A percentile compares a stretch with the other conserved stretches of the same genome.
These are phyloP conservation scores for Tilletia setariae DNA, from an alignment of 1,284 basidiomycete species.

Conservation along the genomic window DNA sequence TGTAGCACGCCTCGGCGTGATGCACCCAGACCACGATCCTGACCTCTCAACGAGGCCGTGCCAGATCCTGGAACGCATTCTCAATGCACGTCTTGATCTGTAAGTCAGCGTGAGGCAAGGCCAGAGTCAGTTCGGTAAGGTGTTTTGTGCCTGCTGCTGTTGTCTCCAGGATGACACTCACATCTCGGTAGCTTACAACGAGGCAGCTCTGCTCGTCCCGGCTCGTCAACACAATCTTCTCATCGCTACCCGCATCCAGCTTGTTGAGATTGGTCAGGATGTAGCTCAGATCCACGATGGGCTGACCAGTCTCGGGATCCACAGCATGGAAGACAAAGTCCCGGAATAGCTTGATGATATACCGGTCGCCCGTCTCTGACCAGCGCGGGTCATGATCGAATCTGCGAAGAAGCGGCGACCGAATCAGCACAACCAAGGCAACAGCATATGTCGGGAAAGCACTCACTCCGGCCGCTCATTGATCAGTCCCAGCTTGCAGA, in stretches of 20 bases:
- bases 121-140: too few species aligned
- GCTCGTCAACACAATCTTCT: constrained; percentile 88
- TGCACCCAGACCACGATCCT: neutral
- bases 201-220: constrained; percentile 93
- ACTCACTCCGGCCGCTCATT: constrained; percentile 94
- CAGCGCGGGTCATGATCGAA: constrained; percentile 92
- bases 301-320: constrained; percentile 75
- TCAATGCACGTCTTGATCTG: constrained; percentile 50
- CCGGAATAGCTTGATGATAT: constrained; percentile 95
- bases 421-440: too few species aligned
- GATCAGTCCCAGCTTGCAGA: constrained; percentile 95
- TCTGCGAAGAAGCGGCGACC: constrained; percentile 56
- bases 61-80: constrained; percentile 43
- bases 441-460: neutral
- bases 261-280: constrained; percentile 52
- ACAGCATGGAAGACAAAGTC: constrained; percentile 98
- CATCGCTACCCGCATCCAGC: constrained; percentile 88
- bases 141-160: too few species aligned
- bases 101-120: neutral
- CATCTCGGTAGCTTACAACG: constrained; percentile 88
- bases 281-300: constrained; percentile 69
- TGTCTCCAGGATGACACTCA: constrained; percentile 22
- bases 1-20: too few species aligned
- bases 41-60: constrained; percentile 16
- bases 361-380: constrained; percentile 97